phyloP scores from a whole-genome alignment of 192 early-diverging fungal genomes.

The Allomyces javanicus region DNA sequence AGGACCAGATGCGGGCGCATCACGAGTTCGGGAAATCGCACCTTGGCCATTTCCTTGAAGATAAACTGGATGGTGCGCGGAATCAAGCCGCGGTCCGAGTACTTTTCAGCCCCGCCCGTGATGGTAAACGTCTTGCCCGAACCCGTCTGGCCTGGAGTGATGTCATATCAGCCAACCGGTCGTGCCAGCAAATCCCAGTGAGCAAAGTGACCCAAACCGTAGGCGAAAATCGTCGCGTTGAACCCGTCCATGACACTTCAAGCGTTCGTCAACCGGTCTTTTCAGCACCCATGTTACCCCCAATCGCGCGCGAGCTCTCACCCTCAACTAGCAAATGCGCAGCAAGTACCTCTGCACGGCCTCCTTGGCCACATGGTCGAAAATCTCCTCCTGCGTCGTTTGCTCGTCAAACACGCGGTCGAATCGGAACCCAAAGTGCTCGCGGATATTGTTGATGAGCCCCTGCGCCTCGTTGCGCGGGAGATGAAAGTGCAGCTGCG shows the following conservation, averaged over 20 bases:
- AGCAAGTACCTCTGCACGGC: constrained; percentile 19
- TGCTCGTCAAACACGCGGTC: constrained; percentile 31
- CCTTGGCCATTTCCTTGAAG: constrained; percentile 26
- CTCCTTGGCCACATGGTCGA: constrained; percentile 37
- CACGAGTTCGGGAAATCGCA: background rate
- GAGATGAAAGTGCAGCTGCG: constrained; percentile 14
- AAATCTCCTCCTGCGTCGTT: constrained; percentile 35
- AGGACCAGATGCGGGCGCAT: no score
- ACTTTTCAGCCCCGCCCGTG: constrained; percentile 37
- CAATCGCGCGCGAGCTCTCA: no score
- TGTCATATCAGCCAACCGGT: constrained; percentile 9
- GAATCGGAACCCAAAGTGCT: constrained; percentile 31
- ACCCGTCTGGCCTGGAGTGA: constrained; percentile 19
- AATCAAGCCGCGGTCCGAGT: constrained; percentile 37
- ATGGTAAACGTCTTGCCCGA: constrained; percentile 51
- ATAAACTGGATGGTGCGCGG: constrained; percentile 36
- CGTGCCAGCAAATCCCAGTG: background rate
- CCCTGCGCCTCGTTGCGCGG: constrained; percentile 28
- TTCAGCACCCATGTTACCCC: no score
- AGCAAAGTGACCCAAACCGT: constrained; percentile 7
- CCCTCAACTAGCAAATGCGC: no score
- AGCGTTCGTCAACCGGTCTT: no score
- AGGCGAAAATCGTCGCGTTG: constrained; percentile 44
- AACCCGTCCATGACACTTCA: constrained; percentile 34
- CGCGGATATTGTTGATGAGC: constrained; percentile 32